Conservation (phyloP, 805 yeast genomes). For the Candida pini region DNA sequence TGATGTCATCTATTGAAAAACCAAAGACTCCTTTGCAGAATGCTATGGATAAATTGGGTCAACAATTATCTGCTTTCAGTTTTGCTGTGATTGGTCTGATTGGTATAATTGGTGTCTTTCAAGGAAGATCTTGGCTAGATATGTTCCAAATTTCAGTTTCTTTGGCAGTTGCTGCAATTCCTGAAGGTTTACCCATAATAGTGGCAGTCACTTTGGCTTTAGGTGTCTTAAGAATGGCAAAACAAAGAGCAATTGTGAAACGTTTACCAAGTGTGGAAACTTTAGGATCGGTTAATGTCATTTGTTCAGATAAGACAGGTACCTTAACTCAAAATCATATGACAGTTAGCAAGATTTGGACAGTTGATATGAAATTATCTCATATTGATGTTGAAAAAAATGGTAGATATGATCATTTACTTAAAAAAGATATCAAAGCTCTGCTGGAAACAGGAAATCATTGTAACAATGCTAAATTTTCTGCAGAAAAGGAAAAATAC, state of each 20-base stretch:
- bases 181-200: conserved; percentile 97
- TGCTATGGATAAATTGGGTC: conserved; percentile 93
- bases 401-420: conserved; percentile 34
- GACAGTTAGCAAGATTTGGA: conserved; percentile 84
- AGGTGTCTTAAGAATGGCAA: conserved; percentile 96
- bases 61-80: conserved; percentile 81
- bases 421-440: conserved; percentile 50
- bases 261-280: conserved; percentile 94
- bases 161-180: conserved; percentile 97
- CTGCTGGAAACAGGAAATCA: conserved; percentile 62
- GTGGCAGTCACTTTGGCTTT: conserved; percentile 96
- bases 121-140: conserved; percentile 93
- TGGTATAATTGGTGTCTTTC: conserved; percentile 81
- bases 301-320: conserved; percentile 89
- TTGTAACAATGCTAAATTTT: conserved; percentile 70
- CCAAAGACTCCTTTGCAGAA: conserved; percentile 96
- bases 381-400: conserved; percentile 40
- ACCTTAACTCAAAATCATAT: conserved; percentile 87
- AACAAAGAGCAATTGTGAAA: conserved; percentile 87
- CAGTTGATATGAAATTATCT: conserved; percentile 49
- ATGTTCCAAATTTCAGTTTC: conserved; percentile 98
- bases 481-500: conserved; percentile 60
- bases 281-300: conserved; percentile 88
- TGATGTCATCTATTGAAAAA: conserved; percentile 93
- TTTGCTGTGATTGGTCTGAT: conserved; percentile 88